A percentile compares a stretch with the other conserved stretches of the same genome.
Evolutionary conservation across 495 filamentous ascomycete species (phyloP).

Genomic region (Margaritispora aquatica): DNA sequence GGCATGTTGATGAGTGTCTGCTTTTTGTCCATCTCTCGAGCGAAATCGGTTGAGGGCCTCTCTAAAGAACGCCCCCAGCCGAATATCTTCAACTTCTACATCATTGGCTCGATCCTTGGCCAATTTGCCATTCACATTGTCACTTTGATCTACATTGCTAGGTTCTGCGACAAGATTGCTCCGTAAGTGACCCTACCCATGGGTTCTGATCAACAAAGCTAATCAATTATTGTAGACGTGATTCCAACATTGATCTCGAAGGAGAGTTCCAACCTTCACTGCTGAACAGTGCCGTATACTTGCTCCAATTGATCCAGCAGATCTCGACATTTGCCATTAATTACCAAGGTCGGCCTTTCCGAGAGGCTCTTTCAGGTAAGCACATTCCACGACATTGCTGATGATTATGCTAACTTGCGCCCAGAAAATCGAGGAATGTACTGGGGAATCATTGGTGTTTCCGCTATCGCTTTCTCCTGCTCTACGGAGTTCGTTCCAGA

Average conservation of each 20-base stretch:
- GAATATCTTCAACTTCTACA: slow-evolving; percentile 98
- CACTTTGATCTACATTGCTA: slow-evolving; percentile 90
- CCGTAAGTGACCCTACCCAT: slow-evolving; percentile 55
- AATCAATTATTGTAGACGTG: slow-evolving; percentile 47
- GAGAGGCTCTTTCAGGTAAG: slow-evolving; percentile 67
- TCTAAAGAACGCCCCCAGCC: slow-evolving; percentile 97
- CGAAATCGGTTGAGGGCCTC: slow-evolving; percentile 87
- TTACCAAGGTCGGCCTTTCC: slow-evolving; percentile 97
- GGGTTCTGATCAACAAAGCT: slow-evolving; percentile 18
- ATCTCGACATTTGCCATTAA: slow-evolving; percentile 99
- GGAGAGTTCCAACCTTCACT: slow-evolving; percentile 92
- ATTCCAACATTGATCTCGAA: slow-evolving; percentile 77
- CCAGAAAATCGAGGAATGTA: slow-evolving; percentile 94
- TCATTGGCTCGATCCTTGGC: slow-evolving; percentile 94
- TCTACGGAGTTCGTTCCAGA: slow-evolving; percentile 95
- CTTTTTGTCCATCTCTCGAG: slow-evolving; percentile 94
- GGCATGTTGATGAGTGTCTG: slow-evolving; percentile 99
- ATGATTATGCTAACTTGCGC: not conserved
- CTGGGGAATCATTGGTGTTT: slow-evolving; percentile 85
- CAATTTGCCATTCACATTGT: slow-evolving; percentile 96
- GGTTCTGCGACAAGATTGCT: slow-evolving; percentile 75
- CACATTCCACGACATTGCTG: not conserved
- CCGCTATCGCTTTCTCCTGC: slow-evolving; percentile 88
- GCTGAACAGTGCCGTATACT: slow-evolving; percentile 94
- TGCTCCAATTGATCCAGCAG: slow-evolving; percentile 97